phyloP scores from a whole-genome alignment of 2,329 filamentous ascomycete genomes.

The Trichothecium sympodiale region DNA sequence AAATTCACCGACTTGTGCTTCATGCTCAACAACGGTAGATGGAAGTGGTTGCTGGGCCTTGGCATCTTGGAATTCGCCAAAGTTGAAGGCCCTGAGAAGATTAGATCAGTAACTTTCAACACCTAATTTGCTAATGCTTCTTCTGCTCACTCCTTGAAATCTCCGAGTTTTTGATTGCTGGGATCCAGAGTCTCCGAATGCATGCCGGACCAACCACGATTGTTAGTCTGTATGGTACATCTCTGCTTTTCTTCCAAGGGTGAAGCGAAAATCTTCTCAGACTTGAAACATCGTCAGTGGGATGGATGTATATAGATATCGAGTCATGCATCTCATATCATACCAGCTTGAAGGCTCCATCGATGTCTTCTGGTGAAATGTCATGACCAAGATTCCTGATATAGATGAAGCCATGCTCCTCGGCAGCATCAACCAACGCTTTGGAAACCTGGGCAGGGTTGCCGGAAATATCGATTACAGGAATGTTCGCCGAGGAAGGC shows the following conservation, averaged over 20 bases:
- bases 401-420: conserved; percentile 81
- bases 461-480: conserved; percentile 67
- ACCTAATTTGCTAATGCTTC: neutral
- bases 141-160: conserved; percentile 67
- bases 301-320: neutral
- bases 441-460: conserved; percentile 48
- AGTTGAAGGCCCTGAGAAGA: conserved; percentile 69
- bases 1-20: conserved; percentile 55
- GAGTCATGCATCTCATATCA: conserved; percentile 6
- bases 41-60: conserved; percentile 72
- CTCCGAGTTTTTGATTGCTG: conserved; percentile 68
- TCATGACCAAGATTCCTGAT: conserved; percentile 63
- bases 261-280: conserved; percentile 59
- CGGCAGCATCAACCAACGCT: conserved; percentile 68
- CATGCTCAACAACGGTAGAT: conserved; percentile 44
- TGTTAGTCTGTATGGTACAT: conserved; percentile 69
- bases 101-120: conserved; percentile 2
- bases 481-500: conserved; percentile 42
- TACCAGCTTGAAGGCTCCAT: conserved; percentile 66
- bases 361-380: conserved; percentile 55
- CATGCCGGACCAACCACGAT: conserved; percentile 83
- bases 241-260: conserved; percentile 60
- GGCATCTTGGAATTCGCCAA: conserved; percentile 62
- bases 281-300: conserved; percentile 25
- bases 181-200: conserved; percentile 83